Percentiles rank a stretch among this genome's conserved stretches.
Evolutionary conservation across 1,284 basidiomycete genomes (phyloP).

Genomic region (Chondrostereum purpureum): DNA sequence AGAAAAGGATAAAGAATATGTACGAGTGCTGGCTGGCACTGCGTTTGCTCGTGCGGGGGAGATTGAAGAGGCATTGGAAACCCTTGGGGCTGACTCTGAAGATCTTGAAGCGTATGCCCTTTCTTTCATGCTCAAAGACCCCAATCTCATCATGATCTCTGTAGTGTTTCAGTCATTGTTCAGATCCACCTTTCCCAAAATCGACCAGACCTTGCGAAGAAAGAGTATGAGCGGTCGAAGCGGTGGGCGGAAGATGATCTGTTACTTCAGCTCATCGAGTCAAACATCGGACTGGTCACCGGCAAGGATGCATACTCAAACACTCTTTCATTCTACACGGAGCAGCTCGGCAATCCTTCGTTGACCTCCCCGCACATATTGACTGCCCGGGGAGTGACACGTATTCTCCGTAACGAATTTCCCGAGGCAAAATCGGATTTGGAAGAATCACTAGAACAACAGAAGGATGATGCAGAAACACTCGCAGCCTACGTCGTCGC

Average conservation of each 20-base stretch:
- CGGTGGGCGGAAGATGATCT: conserved; percentile 85
- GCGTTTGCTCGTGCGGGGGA: conserved; percentile 82
- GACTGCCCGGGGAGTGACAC: conserved; percentile 78
- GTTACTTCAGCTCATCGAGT: conserved; percentile 85
- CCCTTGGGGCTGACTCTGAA: conserved; percentile 66
- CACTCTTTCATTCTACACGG: conserved; percentile 82
- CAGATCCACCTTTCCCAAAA: conserved; percentile 85
- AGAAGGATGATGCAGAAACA: conserved; percentile 57
- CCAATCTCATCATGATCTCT: conserved; percentile 10
- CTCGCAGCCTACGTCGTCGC: conserved; percentile 67
- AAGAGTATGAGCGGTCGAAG: conserved; percentile 76
- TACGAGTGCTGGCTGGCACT: conserved; percentile 75
- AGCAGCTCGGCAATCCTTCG: conserved; percentile 84
- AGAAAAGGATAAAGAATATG: conserved; percentile 60
- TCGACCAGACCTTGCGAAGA: conserved; percentile 80
- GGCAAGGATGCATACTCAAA: conserved; percentile 73
- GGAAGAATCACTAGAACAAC: conserved; percentile 65
- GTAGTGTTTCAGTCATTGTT: conserved; percentile 72
- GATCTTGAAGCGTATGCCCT: conserved; percentile 79
- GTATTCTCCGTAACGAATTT: conserved; percentile 76
- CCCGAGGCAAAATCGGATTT: conserved; percentile 81
- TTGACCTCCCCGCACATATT: conserved; percentile 70
- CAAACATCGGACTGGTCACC: conserved; percentile 77
- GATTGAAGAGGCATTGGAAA: conserved; percentile 86
- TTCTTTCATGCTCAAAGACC: conserved; percentile 8